Evolutionary conservation across 768 basidiomycete genomes (phyloP), one percentile per base, ranked within the genome.

Genomic region (Mycena polygramma): DNA sequence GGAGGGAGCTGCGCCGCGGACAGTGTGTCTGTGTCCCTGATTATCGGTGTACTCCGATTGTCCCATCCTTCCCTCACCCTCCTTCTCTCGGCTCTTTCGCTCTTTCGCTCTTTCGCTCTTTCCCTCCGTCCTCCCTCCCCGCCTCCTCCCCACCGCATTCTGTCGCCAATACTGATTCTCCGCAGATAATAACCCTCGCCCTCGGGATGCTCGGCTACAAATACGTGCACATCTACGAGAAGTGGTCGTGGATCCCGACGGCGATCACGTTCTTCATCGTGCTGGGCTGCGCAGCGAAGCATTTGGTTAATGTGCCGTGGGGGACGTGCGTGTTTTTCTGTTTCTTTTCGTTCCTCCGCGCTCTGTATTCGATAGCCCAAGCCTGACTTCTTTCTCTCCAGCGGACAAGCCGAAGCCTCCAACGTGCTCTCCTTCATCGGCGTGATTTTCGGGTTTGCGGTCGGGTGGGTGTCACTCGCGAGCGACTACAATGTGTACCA

Each of bases 381-480:
- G 2, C 3, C 14, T 26, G 26, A 20, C 58, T 1, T 37, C 5
- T 26, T 22, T 5, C 11, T 26, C 74, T 13, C 72, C 41, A 73
- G 72, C 46, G 82, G 82, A 17, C 74, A 74, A 41, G 72, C 71
- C 0, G 83, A 81, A 46, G 80, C 81, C 14, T 83, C 79, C 20
- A 73, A 61, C 63, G 79, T 82, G 53, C 79, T 85, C 41, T 80
- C 79, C 14, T 84, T 84, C 72, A 82, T 78, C 36, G 78, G 78
- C 55, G 75, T 77, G 39, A 72, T 81, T 57, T 73, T 87, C 7
- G 89, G 89, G 0, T 90, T 89, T 63, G 83, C 87, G 15, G 82
- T 89, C 73, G 84, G 85, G 24, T 86, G 85, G 84, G 73, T 79
- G 24, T 78, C 76, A 30, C 76, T 82, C 60, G 81, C 83, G 22